Percentiles rank a stretch among this genome's conserved stretches.
These are phyloP conservation scores for Macrophomina phaseolina DNA, from an alignment of 2,329 filamentous ascomycete genomes.

Conservation along the genomic window DNA sequence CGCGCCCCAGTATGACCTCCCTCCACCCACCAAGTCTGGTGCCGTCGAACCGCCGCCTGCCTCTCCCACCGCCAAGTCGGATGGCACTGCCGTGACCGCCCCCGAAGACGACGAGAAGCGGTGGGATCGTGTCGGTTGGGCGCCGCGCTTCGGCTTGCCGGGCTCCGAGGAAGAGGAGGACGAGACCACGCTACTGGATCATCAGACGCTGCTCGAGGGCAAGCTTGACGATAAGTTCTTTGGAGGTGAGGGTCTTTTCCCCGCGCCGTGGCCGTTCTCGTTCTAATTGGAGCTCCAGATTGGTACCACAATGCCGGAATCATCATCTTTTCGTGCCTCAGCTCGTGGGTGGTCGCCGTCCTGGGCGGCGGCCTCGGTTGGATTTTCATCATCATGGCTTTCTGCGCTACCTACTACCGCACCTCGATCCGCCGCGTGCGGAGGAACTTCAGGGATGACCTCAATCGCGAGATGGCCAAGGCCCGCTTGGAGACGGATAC, in stretches of 20 bases:
- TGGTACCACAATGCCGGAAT: constrained; percentile 99
- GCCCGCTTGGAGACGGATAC: constrained; percentile 86
- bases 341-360: constrained; percentile 87
- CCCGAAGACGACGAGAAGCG: constrained; percentile 57
- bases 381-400: constrained; percentile 91
- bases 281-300: constrained; percentile 58
- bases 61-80: constrained; percentile 50
- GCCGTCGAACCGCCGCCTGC: constrained; percentile 62
- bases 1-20: constrained; percentile 75
- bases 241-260: constrained; percentile 64
- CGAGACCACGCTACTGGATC: constrained; percentile 76
- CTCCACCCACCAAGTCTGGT: constrained; percentile 72
- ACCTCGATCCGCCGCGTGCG: constrained; percentile 93
- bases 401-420: constrained; percentile 93
- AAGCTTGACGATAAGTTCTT: constrained; percentile 88
- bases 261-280: neutral
- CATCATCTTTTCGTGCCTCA: constrained; percentile 89
- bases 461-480: constrained; percentile 86
- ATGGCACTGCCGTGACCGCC: constrained; percentile 36
- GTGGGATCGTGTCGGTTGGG: constrained; percentile 76
- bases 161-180: constrained; percentile 54
- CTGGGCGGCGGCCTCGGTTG: constrained; percentile 91
- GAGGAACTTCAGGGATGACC: constrained; percentile 93
- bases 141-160: constrained; percentile 74
- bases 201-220: constrained; percentile 84